phyloP scores from a whole-genome alignment of 2,329 filamentous ascomycete species.

The Eutypa lata region DNA sequence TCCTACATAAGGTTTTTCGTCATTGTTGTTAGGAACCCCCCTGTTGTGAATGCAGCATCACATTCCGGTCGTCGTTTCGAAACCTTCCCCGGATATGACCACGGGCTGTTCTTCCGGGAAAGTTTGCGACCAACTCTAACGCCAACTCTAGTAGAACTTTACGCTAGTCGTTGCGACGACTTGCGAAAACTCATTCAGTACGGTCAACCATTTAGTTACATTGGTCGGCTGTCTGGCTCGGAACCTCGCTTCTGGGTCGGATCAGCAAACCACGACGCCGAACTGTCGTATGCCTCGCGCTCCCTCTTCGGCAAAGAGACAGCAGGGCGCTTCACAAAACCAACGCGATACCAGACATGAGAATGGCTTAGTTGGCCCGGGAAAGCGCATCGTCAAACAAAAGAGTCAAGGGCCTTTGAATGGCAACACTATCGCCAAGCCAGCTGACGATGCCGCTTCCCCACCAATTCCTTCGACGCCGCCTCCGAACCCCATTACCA shows the following conservation, averaged over 20 bases:
- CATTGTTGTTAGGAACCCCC: background rate
- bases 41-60: background rate
- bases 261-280: slow-evolving; percentile 30
- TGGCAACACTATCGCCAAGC: slow-evolving; percentile 24
- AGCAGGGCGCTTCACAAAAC: slow-evolving; percentile 58
- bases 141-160: background rate
- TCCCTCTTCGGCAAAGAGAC: slow-evolving; percentile 58
- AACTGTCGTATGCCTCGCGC: slow-evolving; percentile 58
- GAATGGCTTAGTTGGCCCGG: slow-evolving; percentile 79
- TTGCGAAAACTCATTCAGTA: background rate
- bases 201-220: slow-evolving; percentile 1
- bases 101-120: background rate
- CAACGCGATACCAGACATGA: slow-evolving; percentile 77
- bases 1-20: background rate
- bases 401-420: slow-evolving; percentile 47
- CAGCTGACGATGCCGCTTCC: slow-evolving; percentile 28
- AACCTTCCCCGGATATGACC: background rate
- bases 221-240: slow-evolving; percentile 38
- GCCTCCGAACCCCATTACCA: slow-evolving; percentile 32
- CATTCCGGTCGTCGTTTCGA: background rate
- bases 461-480: slow-evolving; percentile 32
- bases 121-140: background rate
- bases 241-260: slow-evolving; percentile 41
- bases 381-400: slow-evolving; percentile 54
- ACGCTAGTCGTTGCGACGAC: background rate